Conservation (phyloP, 352 stramenopile species). For the Phytophthora pinifolia region DNA sequence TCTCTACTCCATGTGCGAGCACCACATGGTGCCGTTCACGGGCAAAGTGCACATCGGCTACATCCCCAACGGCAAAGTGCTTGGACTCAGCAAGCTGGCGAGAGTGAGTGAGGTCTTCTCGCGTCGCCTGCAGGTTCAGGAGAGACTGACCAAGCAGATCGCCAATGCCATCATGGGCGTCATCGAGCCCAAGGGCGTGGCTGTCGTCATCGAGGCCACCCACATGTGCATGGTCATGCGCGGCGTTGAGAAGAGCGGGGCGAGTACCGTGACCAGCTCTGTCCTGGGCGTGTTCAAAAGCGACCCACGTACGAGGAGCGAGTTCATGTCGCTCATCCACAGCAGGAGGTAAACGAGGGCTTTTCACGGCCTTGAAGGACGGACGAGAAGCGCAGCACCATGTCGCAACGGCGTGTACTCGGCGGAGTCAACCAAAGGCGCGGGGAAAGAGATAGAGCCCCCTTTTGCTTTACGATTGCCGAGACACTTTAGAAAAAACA, state of each 20-base stretch:
- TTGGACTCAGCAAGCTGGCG: slow-evolving; percentile 98
- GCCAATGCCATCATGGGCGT: slow-evolving; percentile 97
- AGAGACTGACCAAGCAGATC: slow-evolving; percentile 99
- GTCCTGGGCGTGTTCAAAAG: slow-evolving; percentile 97
- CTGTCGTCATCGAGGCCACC: slow-evolving; percentile 97
- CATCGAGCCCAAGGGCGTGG: slow-evolving; percentile 96
- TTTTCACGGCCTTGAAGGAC: no score
- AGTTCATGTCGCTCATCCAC: slow-evolving; percentile 90
- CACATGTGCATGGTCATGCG: slow-evolving; percentile 99
- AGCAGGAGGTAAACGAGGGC: slow-evolving; percentile 53
- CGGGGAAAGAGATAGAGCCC: slow-evolving; percentile 6
- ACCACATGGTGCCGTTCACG: slow-evolving; percentile 99
- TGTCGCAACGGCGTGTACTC: slow-evolving; percentile 40
- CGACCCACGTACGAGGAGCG: slow-evolving; percentile 87
- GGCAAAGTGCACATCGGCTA: slow-evolving; percentile 95
- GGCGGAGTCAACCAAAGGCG: slow-evolving; percentile 38
- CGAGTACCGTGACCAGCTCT: slow-evolving; percentile 96
- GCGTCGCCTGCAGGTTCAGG: slow-evolving; percentile 97
- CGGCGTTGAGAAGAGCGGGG: slow-evolving; percentile 97
- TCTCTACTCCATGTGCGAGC: slow-evolving; percentile 98
- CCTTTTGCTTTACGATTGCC: slow-evolving; percentile 44
- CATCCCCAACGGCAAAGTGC: slow-evolving; percentile 95
- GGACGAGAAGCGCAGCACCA: no score
- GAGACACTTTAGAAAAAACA: slow-evolving; percentile 35
- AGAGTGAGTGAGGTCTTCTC: slow-evolving; percentile 97